Evolutionary conservation across 371 early-diverging fungal genomes (phyloP), one percentile per base, ranked within the genome.

Genomic region (Syncephalastrum racemosum): DNA sequence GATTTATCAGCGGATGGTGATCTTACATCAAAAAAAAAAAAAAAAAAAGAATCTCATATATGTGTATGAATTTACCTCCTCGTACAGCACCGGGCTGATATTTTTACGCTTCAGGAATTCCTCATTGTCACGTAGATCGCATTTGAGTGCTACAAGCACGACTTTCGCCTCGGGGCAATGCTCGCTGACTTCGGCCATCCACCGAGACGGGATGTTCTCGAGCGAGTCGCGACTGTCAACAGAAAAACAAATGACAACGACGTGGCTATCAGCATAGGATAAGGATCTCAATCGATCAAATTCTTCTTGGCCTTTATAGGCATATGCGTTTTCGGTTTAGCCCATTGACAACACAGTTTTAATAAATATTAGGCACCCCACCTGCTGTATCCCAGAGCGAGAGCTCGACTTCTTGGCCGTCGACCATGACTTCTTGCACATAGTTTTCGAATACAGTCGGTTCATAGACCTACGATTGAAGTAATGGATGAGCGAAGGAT

Each of bases 361-460:
- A 1, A 31, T 7, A 45, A 45, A 15, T 14, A 45, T 7, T 16
- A 5, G 20, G 14, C 6, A 16, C 14, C 49, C 86, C 89, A 64
- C 96, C 94, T 48, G 92, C 92, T 16, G 97, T 97, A 77, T 97
- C 97, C 90, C 93, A 95, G 24, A 97, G 71, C 13, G 90, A 90
- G 14, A 97, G 67, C 64, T 88, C 89, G 24, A 92, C 81, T 14
- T 81, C 83, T 63, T 90, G 88, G 25, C 88, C 88, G 64, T 90
- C 88, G 0, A 90, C 81, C 62, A 82, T 87, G 7, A 93, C 83
- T 50, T 90, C 89, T 24, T 90, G 88, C 0, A 88, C 87, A 76
- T 91, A 93, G 62, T 91, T 92, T 67, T 94, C 94, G 70, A 96
- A 94, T 24, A 90, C 89, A 6, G 90, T 89, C 15, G 90, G 90